phyloP scores from a whole-genome alignment of 2,329 filamentous ascomycete genomes.

The Arthrobotrys sinensis region DNA sequence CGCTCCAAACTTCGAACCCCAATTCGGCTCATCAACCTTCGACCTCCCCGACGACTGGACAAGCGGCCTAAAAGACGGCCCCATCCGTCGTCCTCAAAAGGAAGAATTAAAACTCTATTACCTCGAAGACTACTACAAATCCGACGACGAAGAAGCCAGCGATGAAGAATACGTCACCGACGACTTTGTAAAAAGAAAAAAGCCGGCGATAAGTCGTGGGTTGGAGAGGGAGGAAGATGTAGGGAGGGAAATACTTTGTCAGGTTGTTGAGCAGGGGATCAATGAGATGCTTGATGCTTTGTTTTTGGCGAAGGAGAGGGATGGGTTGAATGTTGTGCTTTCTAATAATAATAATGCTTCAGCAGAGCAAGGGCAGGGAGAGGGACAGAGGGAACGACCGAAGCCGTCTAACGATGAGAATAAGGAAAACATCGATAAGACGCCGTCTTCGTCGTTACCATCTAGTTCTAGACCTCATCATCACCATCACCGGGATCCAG shows the following conservation, averaged over 20 bases:
- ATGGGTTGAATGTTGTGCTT: conserved; percentile 78
- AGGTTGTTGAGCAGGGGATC: conserved; percentile 91
- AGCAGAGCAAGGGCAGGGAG: conserved; percentile 66
- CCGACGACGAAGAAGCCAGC: conserved; percentile 68
- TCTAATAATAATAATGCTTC: conserved; percentile 70
- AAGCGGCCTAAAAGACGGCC: conserved; percentile 40
- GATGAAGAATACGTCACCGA: conserved; percentile 78
- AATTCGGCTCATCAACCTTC: conserved; percentile 53
- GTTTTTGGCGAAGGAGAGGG: conserved; percentile 84
- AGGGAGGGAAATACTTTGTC: conserved; percentile 89
- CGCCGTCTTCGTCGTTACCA: conserved; percentile 27
- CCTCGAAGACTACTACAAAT: conserved; percentile 60
- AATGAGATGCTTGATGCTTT: conserved; percentile 91
- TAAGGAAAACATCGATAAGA: conserved; percentile 60
- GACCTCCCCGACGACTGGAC: conserved; percentile 56
- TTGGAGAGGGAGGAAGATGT: conserved; percentile 77
- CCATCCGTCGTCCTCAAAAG: conserved; percentile 47
- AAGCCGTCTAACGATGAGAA: conserved; percentile 63
- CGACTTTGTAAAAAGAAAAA: conserved; percentile 75
- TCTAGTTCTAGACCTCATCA: conserved; percentile 2
- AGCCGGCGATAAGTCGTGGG: conserved; percentile 80
- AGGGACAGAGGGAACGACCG: conserved; percentile 69
- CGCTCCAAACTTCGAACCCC: conserved; percentile 52
- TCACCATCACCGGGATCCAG: conserved; percentile 34
- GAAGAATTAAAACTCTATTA: conserved; percentile 58